A percentile compares a stretch with the other conserved stretches of the same genome.
These are phyloP conservation scores for Colletotrichum lindemuthianum DNA, from an alignment of 2,329 filamentous ascomycete species.

Conservation along the genomic window DNA sequence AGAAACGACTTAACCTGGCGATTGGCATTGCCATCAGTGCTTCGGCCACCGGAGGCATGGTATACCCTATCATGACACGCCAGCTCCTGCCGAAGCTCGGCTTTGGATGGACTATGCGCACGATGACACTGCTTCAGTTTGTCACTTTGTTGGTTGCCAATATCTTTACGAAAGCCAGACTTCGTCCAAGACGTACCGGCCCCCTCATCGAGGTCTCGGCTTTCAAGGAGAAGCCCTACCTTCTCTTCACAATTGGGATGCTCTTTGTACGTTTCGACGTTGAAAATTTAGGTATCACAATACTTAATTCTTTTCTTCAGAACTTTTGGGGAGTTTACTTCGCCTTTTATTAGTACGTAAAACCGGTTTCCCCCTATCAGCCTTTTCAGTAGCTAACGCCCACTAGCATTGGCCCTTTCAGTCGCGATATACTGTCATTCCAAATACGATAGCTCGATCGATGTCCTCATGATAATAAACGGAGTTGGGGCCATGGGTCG, in stretches of 20 bases:
- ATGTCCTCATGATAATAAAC: slow-evolving; percentile 52
- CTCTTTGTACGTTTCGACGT: slow-evolving; percentile 40
- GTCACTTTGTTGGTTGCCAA: slow-evolving; percentile 73
- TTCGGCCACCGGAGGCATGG: slow-evolving; percentile 61
- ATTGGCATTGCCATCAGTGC: slow-evolving; percentile 68
- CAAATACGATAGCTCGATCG: slow-evolving; percentile 46
- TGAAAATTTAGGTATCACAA: no score
- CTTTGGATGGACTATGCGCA: slow-evolving; percentile 68
- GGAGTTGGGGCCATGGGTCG: slow-evolving; percentile 51
- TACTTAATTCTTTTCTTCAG: slow-evolving; percentile 48
- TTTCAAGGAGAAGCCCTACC: slow-evolving; percentile 47
- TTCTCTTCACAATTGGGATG: slow-evolving; percentile 46
- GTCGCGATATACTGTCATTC: slow-evolving; percentile 44
- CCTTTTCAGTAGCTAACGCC: slow-evolving; percentile 68
- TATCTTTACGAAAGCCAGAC: slow-evolving; percentile 41
- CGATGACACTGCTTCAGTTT: slow-evolving; percentile 74
- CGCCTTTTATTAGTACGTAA: slow-evolving; percentile 55
- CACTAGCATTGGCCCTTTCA: slow-evolving; percentile 59
- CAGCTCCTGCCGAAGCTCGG: slow-evolving; percentile 62
- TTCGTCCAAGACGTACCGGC: slow-evolving; percentile 42
- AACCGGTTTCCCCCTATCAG: slow-evolving; percentile 49
- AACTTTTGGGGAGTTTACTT: slow-evolving; percentile 52
- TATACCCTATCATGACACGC: slow-evolving; percentile 64
- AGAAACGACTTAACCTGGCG: slow-evolving; percentile 60
- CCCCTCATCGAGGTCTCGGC: slow-evolving; percentile 55